Evolutionary conservation across 768 basidiomycete species (phyloP).

Genomic region (Mycena indigotica): DNA sequence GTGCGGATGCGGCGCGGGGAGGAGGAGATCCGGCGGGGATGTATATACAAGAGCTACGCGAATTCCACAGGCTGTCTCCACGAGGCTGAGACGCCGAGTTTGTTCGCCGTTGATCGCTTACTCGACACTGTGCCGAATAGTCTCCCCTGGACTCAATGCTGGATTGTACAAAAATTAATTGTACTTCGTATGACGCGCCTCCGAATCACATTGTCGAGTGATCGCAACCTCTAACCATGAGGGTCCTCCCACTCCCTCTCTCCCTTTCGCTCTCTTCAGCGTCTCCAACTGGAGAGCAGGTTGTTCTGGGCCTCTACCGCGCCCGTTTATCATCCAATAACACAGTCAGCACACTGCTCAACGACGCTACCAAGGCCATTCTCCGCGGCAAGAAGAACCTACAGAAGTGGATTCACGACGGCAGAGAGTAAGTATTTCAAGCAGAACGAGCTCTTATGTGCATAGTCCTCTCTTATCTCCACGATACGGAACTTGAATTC

Average conservation of each 20-base stretch:
- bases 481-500: slow-evolving; percentile 2
- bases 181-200: too few species aligned
- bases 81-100: too few species aligned
- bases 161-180: too few species aligned
- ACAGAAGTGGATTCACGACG: slow-evolving; percentile 64
- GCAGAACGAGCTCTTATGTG: slow-evolving; percentile 73
- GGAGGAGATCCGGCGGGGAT: too few species aligned
- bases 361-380: slow-evolving; percentile 45
- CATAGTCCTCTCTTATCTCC: background rate
- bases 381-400: slow-evolving; percentile 49
- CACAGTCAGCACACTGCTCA: slow-evolving; percentile 39
- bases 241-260: slow-evolving; percentile 35
- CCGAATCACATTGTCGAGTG: too few species aligned
- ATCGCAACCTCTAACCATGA: slow-evolving; percentile 35
- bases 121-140: too few species aligned
- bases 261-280: slow-evolving; percentile 37
- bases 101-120: too few species aligned
- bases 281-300: slow-evolving; percentile 47
- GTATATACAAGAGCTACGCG: too few species aligned
- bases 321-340: slow-evolving; percentile 25
- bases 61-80: too few species aligned
- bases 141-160: too few species aligned
- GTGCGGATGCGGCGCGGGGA: too few species aligned
- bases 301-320: slow-evolving; percentile 42
- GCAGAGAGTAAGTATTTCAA: slow-evolving; percentile 68